These are phyloP conservation scores for Populus tremula DNA, from an alignment of 345 rosid genomes.

Conservation along the genomic window DNA sequence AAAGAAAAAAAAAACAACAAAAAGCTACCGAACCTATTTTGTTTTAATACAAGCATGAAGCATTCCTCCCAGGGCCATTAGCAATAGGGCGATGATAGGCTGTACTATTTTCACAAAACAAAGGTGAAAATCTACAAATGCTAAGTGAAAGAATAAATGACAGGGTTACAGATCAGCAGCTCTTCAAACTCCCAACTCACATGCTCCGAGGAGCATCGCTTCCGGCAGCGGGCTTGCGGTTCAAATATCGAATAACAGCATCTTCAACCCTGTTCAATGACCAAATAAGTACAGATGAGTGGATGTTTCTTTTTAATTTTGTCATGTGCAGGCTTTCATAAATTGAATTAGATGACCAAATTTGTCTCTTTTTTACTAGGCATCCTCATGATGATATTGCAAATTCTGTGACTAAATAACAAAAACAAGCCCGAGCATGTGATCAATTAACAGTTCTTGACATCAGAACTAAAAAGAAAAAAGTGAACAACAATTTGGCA, in stretches of 20 bases:
- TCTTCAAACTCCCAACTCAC: slow-evolving; percentile 31
- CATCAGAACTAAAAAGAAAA: neutral
- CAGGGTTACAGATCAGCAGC: neutral
- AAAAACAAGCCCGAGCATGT: neutral
- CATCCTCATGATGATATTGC: neutral
- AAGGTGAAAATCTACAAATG: slow-evolving; percentile 24
- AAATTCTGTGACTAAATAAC: neutral
- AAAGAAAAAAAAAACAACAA: too few relatives aligned
- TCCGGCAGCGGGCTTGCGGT: slow-evolving; percentile 87
- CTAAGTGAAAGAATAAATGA: slow-evolving; percentile 4
- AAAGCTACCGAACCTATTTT: slow-evolving; percentile 13
- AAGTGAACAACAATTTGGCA: neutral
- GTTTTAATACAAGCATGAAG: slow-evolving; percentile 20
- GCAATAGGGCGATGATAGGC: slow-evolving; percentile 11
- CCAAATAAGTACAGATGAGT: neutral
- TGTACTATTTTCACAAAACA: slow-evolving; percentile 12
- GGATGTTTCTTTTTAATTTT: neutral
- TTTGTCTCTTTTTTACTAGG: neutral
- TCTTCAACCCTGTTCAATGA: slow-evolving; percentile 76
- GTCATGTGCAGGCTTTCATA: neutral
- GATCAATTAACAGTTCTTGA: neutral
- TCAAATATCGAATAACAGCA: slow-evolving; percentile 89
- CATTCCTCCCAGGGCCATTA: slow-evolving; percentile 1
- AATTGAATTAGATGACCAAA: neutral
- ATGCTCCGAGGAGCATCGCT: slow-evolving; percentile 82